Evolutionary conservation across 495 filamentous ascomycete genomes (phyloP), one percentile per base, ranked within the genome.

Genomic region (Penicillium roqueforti): DNA sequence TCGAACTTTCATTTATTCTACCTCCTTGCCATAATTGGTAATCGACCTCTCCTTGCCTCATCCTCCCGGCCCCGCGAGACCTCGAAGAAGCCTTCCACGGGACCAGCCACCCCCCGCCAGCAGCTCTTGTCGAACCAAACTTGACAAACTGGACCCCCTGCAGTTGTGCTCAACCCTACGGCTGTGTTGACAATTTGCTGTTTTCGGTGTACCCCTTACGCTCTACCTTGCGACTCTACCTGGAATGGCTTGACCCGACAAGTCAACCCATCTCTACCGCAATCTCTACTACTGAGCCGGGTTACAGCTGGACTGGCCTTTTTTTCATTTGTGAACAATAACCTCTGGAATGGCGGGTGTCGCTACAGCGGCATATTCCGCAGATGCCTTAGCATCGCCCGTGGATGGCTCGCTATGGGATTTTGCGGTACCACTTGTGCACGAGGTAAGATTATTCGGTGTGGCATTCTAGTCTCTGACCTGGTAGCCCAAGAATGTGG

Each of bases 301-400:
- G 66, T 59, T 66, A 60, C 72, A 75, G 72, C 72, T 75, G 72
- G 72, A 56, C 70, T 75, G 72, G 69, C 66, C 65, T 69, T 63
- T 69, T 63, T 45, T 63, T 19, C 44, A 41, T 41, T 14, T 39
- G 22, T 50, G 47, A 38, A 38, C 34, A 38, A 40, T 18, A 59
- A 54, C 50, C 51, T 56, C 58, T 68, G 74, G 70, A 58, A 77
- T 77, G 74, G 73, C 71, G 66, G 74, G 73, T 45, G 68, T 72
- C 32, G 66, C 72, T 37, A 73, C 74, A 26, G 71, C 69, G 32
- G 55, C 68, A 9, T 75, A 71, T 62, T 66, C 72, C 28, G 49
- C 68, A 48, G 73, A 77, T 68, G 65, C 69, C 58, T 61, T 73
- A 69, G 55, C 64, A 50, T 66, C 74, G 43, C 59, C 73, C 44